Evolutionary conservation across 2,329 filamentous ascomycete genomes (phyloP), one percentile per base, ranked within the genome.

Genomic region (Aspergillus nomiae): DNA sequence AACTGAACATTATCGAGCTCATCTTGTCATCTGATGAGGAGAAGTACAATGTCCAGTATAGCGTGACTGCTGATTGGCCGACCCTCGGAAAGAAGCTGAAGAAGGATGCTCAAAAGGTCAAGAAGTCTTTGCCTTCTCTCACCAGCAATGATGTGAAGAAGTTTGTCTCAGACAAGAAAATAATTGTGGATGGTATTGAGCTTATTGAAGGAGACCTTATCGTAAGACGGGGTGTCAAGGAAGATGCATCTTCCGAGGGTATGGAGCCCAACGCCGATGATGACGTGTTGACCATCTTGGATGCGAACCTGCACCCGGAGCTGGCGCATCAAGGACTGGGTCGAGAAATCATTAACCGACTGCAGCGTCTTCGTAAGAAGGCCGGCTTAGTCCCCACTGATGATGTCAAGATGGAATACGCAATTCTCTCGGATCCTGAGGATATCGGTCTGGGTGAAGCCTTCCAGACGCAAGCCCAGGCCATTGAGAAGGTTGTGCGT

Each of bases 61-160:
- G 91, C 65, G 92, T 94, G 19, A 88, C 87, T 45, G 94, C 93
- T 9, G 95, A 99, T 78, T 97, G 95, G 90, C 93, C 95, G 16
- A 90, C 92, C 2, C 85, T 99, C 19, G 95, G 95, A 68, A 97
- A 97, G 86, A 98, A 98, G 82, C 86, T 98, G 70, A 96, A 96
- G 85, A 97, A 97, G 80, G 94, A 97, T 73, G 92, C 93, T 68
- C 88, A 89, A 68, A 92, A 90, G 75, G 93, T 98, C 70, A 96
- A 96, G 84, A 96, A 94, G 81, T 93, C 92, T 2, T 82, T 99
- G 53, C 94, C 94, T 7, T 84, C 81, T 45, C 83, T 99, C 56
- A 91, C 86, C 24, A 94, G 89, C 69, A 88, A 92, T 12, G 87
- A 97, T 69, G 92, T 97, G 64, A 92, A 94, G 76, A 81, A 83